Percentiles rank a stretch among this genome's conserved stretches.
Evolutionary conservation across 108 stramenopile species (phyloP).

Genomic region (Pseudonitzschia delicatissima): DNA sequence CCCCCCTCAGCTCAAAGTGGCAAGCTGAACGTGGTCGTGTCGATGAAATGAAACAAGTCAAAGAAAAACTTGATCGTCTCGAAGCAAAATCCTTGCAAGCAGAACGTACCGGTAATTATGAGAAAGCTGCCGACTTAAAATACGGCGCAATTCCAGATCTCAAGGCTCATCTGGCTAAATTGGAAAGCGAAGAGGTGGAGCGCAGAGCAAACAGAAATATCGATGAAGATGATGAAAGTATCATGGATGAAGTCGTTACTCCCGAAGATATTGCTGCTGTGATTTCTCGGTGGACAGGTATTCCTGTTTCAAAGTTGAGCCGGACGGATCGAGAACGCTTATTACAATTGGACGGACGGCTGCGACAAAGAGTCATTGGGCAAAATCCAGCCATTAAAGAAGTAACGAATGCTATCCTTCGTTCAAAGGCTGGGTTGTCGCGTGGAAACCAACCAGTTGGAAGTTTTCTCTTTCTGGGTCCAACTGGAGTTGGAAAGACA

Average conservation of each 20-base stretch:
- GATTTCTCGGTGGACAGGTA: slow-evolving; percentile 63
- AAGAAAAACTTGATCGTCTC: slow-evolving; percentile 80
- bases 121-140: slow-evolving; percentile 90
- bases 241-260: slow-evolving; percentile 65
- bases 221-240: slow-evolving; percentile 55
- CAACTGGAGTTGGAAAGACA: slow-evolving; percentile 92
- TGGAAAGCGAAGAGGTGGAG: slow-evolving; percentile 68
- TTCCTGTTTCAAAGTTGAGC: slow-evolving; percentile 74
- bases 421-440: slow-evolving; percentile 82
- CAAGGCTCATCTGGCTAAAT: slow-evolving; percentile 55
- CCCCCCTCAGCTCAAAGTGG: slow-evolving; percentile 57
- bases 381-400: slow-evolving; percentile 81
- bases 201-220: slow-evolving; percentile 37
- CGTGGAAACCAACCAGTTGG: slow-evolving; percentile 71
- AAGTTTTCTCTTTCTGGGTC: slow-evolving; percentile 87
- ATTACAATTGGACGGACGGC: slow-evolving; percentile 57
- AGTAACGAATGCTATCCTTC: slow-evolving; percentile 78
- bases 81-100: slow-evolving; percentile 83
- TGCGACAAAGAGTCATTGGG: slow-evolving; percentile 82
- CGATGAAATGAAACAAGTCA: slow-evolving; percentile 75
- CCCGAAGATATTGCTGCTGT: slow-evolving; percentile 62
- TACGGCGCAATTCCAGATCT: slow-evolving; percentile 94
- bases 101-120: slow-evolving; percentile 88
- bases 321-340: slow-evolving; percentile 82
- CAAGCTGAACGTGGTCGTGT: slow-evolving; percentile 81